Base-by-base conservation (phyloP, 73 alveolate species). In the Tetrahymena thermophila region DNA sequence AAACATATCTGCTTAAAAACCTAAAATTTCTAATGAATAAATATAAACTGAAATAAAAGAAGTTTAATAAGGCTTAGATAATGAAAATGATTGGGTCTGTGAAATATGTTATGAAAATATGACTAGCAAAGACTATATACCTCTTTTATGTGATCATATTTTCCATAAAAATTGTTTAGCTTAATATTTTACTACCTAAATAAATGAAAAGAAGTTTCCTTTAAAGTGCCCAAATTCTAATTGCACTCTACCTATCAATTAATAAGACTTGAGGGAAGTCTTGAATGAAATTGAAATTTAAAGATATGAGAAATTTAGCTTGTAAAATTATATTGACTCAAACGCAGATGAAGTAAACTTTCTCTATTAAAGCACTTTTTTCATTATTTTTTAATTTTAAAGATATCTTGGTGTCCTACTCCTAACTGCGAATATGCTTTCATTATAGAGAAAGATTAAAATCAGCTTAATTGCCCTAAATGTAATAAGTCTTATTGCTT, bases 401-500 rank as follows among this genome's bases (percentile, higher is more conserved):
- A 50, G 83, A 50, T 50, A 1, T 50, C 83, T 11, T 50, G 83
- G 83, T 50, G 83, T 16, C 83, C 83, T 6, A 50, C 83, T 19
- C 31, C 83, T 15, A 50, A 50, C 28, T 50, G 83, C 15, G 83
- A 50, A 50, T 50, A 14, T 16, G 83, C 83, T 50, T 50, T 50
- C 15, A 50, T 50, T 7, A 5, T 50, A 21, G 83, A 50, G 10
- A 28, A 50, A 0, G 28, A 14, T 0, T 50, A 50, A 50, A 14
- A 50, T 50, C 1, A 0, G 1, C 42, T 35, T 1, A 93, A 94
- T 28, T 97, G 98, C 93, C 98, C 98, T 57, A 34, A 93, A 37
- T 97, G 98, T 84, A 93, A 93, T 34, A 97, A 97, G 34, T 44
- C 94, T 56, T 97, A 96, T 93, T 97, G 98, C 94, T 84, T 97